Conservation (phyloP, 1,284 basidiomycete species). For the Farysia itapuensis region DNA sequence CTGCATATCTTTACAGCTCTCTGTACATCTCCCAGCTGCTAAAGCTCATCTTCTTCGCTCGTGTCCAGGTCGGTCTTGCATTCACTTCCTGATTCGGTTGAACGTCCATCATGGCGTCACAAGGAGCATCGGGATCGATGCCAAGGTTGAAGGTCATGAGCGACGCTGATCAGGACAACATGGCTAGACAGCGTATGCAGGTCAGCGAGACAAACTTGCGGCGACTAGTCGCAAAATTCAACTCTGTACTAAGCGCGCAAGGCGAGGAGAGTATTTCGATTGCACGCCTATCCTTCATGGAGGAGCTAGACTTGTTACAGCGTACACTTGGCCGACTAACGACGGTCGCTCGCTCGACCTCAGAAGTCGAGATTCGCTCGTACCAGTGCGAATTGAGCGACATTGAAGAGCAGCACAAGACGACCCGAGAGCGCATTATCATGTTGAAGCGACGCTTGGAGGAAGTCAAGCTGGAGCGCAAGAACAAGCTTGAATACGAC, state of each 20-base stretch:
- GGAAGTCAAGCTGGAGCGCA: constrained; percentile 32
- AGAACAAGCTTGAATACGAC: constrained; percentile 51
- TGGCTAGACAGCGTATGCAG: constrained; percentile 31
- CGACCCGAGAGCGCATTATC: constrained; percentile 25
- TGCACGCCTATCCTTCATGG: constrained; percentile 20
- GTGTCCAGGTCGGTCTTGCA: too few relatives aligned
- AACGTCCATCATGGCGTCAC: too few relatives aligned
- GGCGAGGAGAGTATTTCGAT: constrained; percentile 12
- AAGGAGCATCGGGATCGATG: constrained; percentile 17
- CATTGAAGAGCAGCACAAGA: constrained; percentile 17
- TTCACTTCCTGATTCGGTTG: too few relatives aligned
- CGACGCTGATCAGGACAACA: constrained; percentile 21
- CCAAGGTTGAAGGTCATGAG: constrained; percentile 13
- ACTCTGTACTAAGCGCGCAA: constrained; percentile 7
- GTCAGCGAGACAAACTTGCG: constrained; percentile 25
- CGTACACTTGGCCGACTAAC: constrained; percentile 10
- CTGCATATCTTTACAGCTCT: too few relatives aligned
- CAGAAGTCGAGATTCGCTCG: constrained; percentile 9
- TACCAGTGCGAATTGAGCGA: constrained; percentile 11
- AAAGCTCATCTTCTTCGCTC: too few relatives aligned
- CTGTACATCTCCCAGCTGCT: too few relatives aligned
- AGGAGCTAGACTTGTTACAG: constrained; percentile 22
- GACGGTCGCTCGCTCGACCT: constrained; percentile 17
- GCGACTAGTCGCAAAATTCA: constrained; percentile 26
- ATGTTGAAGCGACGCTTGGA: constrained; percentile 29